Conservation (phyloP, 2,329 filamentous ascomycete species). For the Fusarium metavorans region DNA sequence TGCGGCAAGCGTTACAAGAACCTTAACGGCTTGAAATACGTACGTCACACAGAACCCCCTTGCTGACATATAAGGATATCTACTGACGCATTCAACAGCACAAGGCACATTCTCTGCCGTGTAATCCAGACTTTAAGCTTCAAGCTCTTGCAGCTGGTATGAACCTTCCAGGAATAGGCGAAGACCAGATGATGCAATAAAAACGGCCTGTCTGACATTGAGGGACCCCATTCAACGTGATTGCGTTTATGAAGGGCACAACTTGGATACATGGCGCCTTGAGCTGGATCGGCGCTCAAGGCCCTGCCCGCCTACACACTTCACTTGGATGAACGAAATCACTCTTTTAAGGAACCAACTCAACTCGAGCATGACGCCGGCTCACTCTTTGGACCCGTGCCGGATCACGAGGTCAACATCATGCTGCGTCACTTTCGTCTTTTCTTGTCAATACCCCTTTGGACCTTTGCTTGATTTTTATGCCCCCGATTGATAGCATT, state of each 20-base stretch:
- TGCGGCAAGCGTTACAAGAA: conserved; percentile 99
- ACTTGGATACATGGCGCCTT: background rate
- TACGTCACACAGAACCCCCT: conserved; percentile 53
- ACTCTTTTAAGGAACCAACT: conserved; percentile 4
- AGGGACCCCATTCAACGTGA: background rate
- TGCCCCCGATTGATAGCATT: conserved; percentile 30
- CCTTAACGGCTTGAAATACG: conserved; percentile 96
- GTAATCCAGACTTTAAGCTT: conserved; percentile 81
- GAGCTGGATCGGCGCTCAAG: conserved; percentile 1
- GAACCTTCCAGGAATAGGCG: conserved; percentile 57
- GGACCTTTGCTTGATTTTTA: conserved; percentile 9
- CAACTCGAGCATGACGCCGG: conserved; percentile 4
- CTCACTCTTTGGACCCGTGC: conserved; percentile 25
- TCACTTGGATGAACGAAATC: background rate
- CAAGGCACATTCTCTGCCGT: conserved; percentile 87
- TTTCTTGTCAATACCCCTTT: conserved; percentile 36
- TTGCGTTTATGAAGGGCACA: background rate
- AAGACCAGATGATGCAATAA: conserved; percentile 57
- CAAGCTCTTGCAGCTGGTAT: conserved; percentile 59
- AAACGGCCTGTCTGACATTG: background rate
- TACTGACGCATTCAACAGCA: conserved; percentile 62
- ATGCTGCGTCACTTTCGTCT: conserved; percentile 22
- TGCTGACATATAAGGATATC: background rate
- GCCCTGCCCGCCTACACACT: background rate
- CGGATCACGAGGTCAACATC: conserved; percentile 26